Percentiles rank a stretch among this genome's conserved stretches.
Evolutionary conservation across 805 yeast species (phyloP).

Genomic region (Candida methanosorbosa): DNA sequence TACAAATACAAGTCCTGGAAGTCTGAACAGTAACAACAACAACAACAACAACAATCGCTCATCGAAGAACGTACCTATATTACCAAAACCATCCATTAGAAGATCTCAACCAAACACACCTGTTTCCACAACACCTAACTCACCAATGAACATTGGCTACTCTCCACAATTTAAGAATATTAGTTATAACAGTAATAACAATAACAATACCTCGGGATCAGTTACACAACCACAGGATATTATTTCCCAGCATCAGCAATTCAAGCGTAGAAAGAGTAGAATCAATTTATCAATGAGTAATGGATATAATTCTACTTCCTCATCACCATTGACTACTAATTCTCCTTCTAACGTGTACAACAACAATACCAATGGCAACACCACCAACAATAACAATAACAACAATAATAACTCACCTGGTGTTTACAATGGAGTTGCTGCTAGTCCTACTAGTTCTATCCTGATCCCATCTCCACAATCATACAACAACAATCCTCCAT

Average conservation of each 20-base stretch:
- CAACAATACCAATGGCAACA: no score
- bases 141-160: no score
- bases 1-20: no score
- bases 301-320: neutral
- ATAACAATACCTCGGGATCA: no score
- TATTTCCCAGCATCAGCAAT: constrained; percentile 13
- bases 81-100: constrained; percentile 21
- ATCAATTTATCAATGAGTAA: constrained; percentile 6
- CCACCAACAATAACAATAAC: no score
- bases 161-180: neutral
- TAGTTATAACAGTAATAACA: neutral
- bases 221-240: constrained; percentile 7
- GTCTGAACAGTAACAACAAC: neutral
- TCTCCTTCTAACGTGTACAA: constrained; percentile 2
- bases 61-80: constrained; percentile 24
- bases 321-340: neutral
- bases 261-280: constrained; percentile 24
- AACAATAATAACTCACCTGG: constrained; percentile 4
- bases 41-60: neutral
- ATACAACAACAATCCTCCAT: no score
- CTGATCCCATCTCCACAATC: no score
- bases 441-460: no score
- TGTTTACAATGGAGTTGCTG: no score
- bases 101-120: constrained; percentile 13
- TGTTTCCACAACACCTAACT: constrained; percentile 12